Conservation (phyloP, 345 rosid genomes). For the Acer saccharum region DNA sequence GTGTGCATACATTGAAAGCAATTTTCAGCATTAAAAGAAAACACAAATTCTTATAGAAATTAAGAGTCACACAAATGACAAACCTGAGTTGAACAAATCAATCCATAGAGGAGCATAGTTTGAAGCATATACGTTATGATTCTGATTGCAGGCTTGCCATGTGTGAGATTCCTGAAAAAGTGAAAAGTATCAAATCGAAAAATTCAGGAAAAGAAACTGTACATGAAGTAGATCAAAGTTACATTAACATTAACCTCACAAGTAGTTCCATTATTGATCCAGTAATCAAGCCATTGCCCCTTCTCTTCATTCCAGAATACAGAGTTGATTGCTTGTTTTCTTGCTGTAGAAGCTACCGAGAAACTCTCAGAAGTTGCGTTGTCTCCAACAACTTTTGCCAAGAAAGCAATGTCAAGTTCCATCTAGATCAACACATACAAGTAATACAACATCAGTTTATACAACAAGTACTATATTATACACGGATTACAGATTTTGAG, state of each 20-base stretch:
- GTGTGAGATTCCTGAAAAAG: conserved; percentile 55
- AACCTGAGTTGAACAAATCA: conserved; percentile 71
- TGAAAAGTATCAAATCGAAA: background rate
- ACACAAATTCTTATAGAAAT: background rate
- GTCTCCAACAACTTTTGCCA: conserved; percentile 62
- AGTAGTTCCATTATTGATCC: conserved; percentile 39
- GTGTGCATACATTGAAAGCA: conserved; percentile 15
- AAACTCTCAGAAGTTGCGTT: conserved; percentile 42
- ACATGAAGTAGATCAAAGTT: background rate
- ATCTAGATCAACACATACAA: conserved; percentile 46
- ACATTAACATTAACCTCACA: conserved; percentile 26
- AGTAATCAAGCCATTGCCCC: conserved; percentile 95
- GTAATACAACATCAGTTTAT: background rate
- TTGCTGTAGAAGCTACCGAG: conserved; percentile 54
- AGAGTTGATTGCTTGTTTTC: conserved; percentile 55
- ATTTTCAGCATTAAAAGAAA: background rate
- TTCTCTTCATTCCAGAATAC: conserved; percentile 70
- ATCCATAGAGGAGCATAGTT: conserved; percentile 88
- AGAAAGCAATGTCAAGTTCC: conserved; percentile 82
- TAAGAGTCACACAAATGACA: conserved; percentile 10
- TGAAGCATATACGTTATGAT: conserved; percentile 70
- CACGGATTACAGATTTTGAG: background rate
- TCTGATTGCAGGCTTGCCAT: conserved; percentile 66
- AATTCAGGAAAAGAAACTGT: background rate
- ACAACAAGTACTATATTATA: background rate